These are phyloP conservation scores for Epichloe brachyelytri DNA, from an alignment of 2,329 filamentous ascomycete species.

Conservation along the genomic window DNA sequence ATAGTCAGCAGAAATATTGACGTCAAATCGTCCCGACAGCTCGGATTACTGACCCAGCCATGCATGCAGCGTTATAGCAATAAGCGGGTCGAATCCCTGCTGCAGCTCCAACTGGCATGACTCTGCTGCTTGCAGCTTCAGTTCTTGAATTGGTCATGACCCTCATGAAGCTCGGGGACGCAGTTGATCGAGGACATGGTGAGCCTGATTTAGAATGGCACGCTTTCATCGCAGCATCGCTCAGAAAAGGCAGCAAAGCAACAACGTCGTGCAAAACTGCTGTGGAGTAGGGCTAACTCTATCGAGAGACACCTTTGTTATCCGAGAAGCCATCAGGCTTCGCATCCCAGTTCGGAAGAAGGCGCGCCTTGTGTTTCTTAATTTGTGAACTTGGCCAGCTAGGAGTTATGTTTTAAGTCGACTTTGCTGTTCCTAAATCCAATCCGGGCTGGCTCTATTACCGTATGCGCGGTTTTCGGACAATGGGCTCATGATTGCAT, in stretches of 20 bases:
- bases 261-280: neutral
- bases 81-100: constrained; percentile 6
- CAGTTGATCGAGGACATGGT: neutral
- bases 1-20: neutral
- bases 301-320: too few species aligned
- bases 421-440: neutral
- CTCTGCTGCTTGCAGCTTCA: neutral
- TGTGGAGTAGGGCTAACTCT: neutral
- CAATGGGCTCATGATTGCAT: neutral
- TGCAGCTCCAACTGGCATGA: neutral
- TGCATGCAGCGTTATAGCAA: neutral
- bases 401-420: neutral
- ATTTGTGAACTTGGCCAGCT: neutral
- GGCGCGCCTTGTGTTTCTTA: neutral
- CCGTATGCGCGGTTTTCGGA: neutral
- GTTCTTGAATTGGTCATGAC: neutral
- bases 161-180: neutral
- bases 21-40: constrained; percentile 5
- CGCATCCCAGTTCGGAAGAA: neutral
- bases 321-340: too few species aligned
- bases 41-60: constrained; percentile 4
- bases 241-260: neutral
- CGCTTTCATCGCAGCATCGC: neutral
- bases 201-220: neutral
- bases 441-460: neutral